Conservation (phyloP, 768 basidiomycete species). For the Auricularia cornea region DNA sequence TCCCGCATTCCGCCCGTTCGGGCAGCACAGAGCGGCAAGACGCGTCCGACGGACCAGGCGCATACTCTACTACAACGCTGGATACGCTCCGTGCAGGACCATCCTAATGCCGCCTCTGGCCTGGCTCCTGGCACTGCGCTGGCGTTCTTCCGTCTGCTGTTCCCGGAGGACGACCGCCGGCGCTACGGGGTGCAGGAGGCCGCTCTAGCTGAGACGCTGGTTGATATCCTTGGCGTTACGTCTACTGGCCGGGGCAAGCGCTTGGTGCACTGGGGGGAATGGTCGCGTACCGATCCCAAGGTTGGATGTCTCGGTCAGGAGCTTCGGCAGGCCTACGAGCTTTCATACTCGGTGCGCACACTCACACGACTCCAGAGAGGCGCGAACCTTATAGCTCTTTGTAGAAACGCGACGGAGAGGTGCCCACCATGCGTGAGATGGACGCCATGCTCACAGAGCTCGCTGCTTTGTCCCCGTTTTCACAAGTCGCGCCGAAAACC, state of each 20-base stretch:
- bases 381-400: slow-evolving; percentile 2
- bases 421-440: slow-evolving; percentile 40
- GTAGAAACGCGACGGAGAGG: slow-evolving; percentile 5
- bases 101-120: not conserved
- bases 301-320: slow-evolving; percentile 69
- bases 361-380: slow-evolving; percentile 1
- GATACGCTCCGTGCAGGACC: not conserved
- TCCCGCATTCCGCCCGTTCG: not conserved
- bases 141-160: slow-evolving; percentile 65
- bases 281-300: slow-evolving; percentile 14
- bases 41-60: not conserved
- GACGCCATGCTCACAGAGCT: slow-evolving; percentile 68
- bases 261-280: slow-evolving; percentile 11
- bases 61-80: not conserved
- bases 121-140: slow-evolving; percentile 40
- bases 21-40: not conserved
- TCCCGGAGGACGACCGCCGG: slow-evolving; percentile 68
- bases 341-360: slow-evolving; percentile 30
- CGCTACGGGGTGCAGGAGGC: slow-evolving; percentile 71
- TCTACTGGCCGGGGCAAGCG: slow-evolving; percentile 17
- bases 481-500: slow-evolving; percentile 27
- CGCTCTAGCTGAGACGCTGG: slow-evolving; percentile 44
- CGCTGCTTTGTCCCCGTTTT: slow-evolving; percentile 56
- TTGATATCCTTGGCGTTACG: slow-evolving; percentile 38
- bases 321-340: slow-evolving; percentile 38